Conservation (phyloP, 73 alveolate species). For the Paramecium caudatum region DNA sequence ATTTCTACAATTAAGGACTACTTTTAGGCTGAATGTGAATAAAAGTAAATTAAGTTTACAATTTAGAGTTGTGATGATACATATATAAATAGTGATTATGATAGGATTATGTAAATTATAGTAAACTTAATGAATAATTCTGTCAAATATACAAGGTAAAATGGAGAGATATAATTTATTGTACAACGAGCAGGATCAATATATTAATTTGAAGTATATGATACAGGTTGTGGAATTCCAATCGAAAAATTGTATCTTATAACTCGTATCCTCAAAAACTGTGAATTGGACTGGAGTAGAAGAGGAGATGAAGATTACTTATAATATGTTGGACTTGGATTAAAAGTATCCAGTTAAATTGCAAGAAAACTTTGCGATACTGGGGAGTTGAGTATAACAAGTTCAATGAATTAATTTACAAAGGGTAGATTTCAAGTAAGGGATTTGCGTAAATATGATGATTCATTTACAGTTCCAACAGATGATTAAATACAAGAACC, state of each 20-base stretch:
- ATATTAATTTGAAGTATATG: slow-evolving; percentile 43
- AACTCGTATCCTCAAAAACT: not conserved
- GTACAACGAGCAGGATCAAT: not conserved
- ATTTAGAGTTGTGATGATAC: slow-evolving; percentile 33
- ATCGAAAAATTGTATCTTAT: slow-evolving; percentile 35
- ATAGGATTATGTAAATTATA: slow-evolving; percentile 44
- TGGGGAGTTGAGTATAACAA: not conserved
- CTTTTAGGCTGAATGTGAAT: slow-evolving; percentile 7
- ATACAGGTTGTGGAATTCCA: slow-evolving; percentile 60
- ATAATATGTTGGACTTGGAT: slow-evolving; percentile 43
- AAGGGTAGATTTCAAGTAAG: slow-evolving; percentile 1
- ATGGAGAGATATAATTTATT: not conserved
- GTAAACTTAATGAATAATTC: slow-evolving; percentile 61
- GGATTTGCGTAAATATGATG: not conserved
- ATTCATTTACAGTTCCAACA: not conserved
- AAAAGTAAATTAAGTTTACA: not conserved
- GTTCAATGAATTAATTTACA: slow-evolving; percentile 8
- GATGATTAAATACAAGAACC: not conserved
- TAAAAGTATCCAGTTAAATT: not conserved
- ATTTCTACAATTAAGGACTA: not conserved
- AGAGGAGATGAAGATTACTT: slow-evolving; percentile 25
- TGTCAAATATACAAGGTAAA: slow-evolving; percentile 18
- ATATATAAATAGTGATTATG: slow-evolving; percentile 9
- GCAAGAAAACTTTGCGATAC: slow-evolving; percentile 12
- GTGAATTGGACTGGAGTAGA: slow-evolving; percentile 21